Percentiles rank a stretch among this genome's conserved stretches.
Conservation (phyloP, 139 green algal genomes). For the Closterium sp. region DNA sequence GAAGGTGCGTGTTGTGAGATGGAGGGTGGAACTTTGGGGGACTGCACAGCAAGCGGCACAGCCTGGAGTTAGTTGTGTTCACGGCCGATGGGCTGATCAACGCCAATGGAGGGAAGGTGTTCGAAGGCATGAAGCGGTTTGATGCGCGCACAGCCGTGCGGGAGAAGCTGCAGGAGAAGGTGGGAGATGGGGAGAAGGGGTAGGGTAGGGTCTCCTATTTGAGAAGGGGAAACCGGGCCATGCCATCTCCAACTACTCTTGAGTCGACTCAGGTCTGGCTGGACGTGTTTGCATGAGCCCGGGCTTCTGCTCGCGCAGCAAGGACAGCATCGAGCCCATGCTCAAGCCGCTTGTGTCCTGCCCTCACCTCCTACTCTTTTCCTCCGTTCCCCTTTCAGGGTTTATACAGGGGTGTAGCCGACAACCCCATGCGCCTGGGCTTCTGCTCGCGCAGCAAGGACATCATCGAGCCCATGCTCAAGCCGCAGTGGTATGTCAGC, state of each 20-base stretch:
- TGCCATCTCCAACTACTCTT: no score
- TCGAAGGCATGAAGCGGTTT: no score
- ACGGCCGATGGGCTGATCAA: neutral
- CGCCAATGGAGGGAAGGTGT: neutral
- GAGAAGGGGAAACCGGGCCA: no score
- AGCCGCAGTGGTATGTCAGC: conserved; percentile 84
- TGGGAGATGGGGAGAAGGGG: neutral
- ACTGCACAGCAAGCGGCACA: neutral
- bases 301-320: neutral
- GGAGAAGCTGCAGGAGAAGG: conserved; percentile 72
- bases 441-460: conserved; percentile 91
- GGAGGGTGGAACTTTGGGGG: neutral
- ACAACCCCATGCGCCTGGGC: conserved; percentile 93
- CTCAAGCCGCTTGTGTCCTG: neutral
- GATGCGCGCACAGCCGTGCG: conserved; percentile 58
- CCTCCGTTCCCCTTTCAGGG: conserved; percentile 4
- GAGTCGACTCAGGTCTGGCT: no score
- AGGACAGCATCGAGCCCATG: neutral
- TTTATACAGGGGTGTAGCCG: conserved; percentile 36
- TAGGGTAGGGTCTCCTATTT: neutral
- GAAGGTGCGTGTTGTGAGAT: conserved; percentile 29
- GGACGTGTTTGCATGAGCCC: no score
- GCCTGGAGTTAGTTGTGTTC: neutral
- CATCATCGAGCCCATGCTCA: conserved; percentile 97
- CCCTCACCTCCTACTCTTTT: neutral